Base-by-base conservation (phyloP, 2,329 filamentous ascomycete genomes). In the Fusarium buxicola region DNA sequence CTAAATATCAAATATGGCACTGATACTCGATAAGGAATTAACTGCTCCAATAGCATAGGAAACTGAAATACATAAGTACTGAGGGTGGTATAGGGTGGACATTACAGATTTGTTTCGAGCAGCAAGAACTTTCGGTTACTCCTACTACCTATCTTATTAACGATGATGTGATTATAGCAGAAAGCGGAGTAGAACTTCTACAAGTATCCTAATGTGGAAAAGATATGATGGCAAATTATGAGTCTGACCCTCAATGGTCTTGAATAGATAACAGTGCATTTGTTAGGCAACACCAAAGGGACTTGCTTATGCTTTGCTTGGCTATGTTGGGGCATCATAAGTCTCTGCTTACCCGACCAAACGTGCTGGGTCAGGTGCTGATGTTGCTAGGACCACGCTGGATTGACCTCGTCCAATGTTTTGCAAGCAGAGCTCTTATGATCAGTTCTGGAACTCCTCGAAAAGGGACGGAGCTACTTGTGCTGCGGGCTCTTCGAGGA, bases 221-320 rank as follows among this genome's bases (percentile, higher is more conserved):
- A n/a, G n/a, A n/a, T n/a, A n/a, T n/a, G n/a, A n/a, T n/a, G n/a
- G n/a, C n/a, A n/a, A n/a, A n/a, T n/a, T n/a, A n/a, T n/a, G n/a
- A n/a, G n/a, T n/a, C n/a, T n/a, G n/a, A n/a, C n/a, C n/a, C n/a
- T 56, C 45, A 61, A 58, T 13, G 63, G 63, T 15, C 46, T 79
- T n/a, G n/a, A n/a, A n/a, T n/a, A n/a, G 4, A 66, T 79, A 8
- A 69, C 77, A 1, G 72, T 79, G 30, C 72, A 70, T 39, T 70
- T 81, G 6, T 76, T 78, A 8, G 63, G 69, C 13, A 80, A 81
- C 49, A 73, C 75, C 8, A 51, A 55, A 16, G 74, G 76, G n/a
- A 59, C 80, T 32, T 32, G 58, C 58, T 78, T 3, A 63, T 69
- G 2, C 44, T 59, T 4, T 62, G 65, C 0, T 70, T 78, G 13